Evolutionary conservation across 2,329 filamentous ascomycete species (phyloP).

Genomic region (Thielaviopsis ethacetica): DNA sequence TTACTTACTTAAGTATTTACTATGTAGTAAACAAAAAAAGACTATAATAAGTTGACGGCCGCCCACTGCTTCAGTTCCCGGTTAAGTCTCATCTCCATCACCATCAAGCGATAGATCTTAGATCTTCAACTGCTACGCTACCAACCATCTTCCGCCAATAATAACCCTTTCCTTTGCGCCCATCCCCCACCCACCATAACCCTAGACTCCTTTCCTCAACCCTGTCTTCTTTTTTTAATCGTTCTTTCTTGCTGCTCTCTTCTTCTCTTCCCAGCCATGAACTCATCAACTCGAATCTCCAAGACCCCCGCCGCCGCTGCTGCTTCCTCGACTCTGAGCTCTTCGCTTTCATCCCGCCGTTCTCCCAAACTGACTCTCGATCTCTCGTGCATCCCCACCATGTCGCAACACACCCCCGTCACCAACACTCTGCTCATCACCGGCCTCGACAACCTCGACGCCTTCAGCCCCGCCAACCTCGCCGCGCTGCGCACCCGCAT

Average conservation of each 20-base stretch:
- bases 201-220: background rate
- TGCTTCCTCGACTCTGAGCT: background rate
- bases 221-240: background rate
- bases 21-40: too few species aligned
- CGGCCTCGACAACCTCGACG: conserved; percentile 54
- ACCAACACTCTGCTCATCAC: conserved; percentile 78
- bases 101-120: background rate
- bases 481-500: conserved; percentile 58
- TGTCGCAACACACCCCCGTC: conserved; percentile 54
- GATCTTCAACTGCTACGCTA: background rate
- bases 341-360: conserved; percentile 6
- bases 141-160: background rate
- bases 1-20: too few species aligned
- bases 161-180: background rate
- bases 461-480: conserved; percentile 61
- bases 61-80: background rate
- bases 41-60: background rate
- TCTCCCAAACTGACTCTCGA: conserved; percentile 45
- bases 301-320: background rate
- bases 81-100: background rate
- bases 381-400: conserved; percentile 53
- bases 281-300: background rate
- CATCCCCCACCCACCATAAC: background rate
- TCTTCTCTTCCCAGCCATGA: background rate
- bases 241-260: background rate